Conservation (phyloP, 2,329 filamentous ascomycete genomes). For the Penicillium sp. region DNA sequence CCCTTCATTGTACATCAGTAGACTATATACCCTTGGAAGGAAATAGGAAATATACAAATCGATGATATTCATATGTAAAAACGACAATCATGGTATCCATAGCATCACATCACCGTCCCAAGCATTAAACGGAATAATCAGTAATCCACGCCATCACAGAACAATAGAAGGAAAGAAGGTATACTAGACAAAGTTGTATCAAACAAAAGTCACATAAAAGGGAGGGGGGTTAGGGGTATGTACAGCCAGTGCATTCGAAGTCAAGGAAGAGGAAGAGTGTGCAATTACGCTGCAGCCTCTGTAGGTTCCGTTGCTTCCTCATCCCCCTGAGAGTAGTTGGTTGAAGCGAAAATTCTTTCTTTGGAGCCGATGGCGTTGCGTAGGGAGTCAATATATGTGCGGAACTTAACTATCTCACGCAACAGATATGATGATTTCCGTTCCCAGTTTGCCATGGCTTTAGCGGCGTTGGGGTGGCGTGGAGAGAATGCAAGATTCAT, state of each 20-base stretch:
- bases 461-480: slow-evolving; percentile 72
- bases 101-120: slow-evolving; percentile 26
- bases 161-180: slow-evolving; percentile 7
- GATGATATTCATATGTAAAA: neutral
- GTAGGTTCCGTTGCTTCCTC: slow-evolving; percentile 2
- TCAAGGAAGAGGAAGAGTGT: neutral
- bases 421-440: slow-evolving; percentile 89
- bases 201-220: neutral
- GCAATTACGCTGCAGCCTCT: neutral
- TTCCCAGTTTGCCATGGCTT: slow-evolving; percentile 96
- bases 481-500: slow-evolving; percentile 90
- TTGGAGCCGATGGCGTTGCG: slow-evolving; percentile 68
- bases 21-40: neutral
- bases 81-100: slow-evolving; percentile 28
- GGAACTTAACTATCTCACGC: slow-evolving; percentile 92
- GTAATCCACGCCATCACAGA: slow-evolving; percentile 5
- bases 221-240: neutral
- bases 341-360: slow-evolving; percentile 61
- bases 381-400: slow-evolving; percentile 87
- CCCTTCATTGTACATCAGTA: too few relatives aligned
- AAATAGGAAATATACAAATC: neutral
- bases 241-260: slow-evolving; percentile 8
- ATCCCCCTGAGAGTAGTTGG: slow-evolving; percentile 11
- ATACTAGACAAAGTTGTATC: slow-evolving; percentile 7
- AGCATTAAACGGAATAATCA: slow-evolving; percentile 20